A percentile compares a stretch with the other conserved stretches of the same genome.
phyloP scores from a whole-genome alignment of 495 filamentous ascomycete genomes.

The Penicillium taxi region DNA sequence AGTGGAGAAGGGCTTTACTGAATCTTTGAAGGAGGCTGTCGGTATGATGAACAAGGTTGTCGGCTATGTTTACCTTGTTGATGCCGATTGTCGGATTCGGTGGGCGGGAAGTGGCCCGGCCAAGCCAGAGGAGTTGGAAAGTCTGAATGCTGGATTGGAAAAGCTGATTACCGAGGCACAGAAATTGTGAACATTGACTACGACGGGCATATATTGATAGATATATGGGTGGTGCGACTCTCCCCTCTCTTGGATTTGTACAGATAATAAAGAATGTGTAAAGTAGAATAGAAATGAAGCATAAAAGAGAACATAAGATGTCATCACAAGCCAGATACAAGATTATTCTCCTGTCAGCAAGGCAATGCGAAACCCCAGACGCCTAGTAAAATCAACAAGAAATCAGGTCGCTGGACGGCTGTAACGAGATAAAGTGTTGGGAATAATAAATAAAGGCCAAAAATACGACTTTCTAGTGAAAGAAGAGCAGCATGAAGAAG shows the following conservation, averaged over 20 bases:
- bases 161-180: slow-evolving; percentile 61
- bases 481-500: slow-evolving; percentile 77
- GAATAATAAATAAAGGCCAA: slow-evolving; percentile 6
- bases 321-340: slow-evolving; percentile 11
- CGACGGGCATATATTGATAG: not conserved
- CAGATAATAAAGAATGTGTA: slow-evolving; percentile 28
- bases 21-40: slow-evolving; percentile 66
- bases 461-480: slow-evolving; percentile 45
- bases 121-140: slow-evolving; percentile 58
- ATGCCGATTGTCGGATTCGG: slow-evolving; percentile 77
- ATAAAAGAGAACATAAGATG: slow-evolving; percentile 9
- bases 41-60: slow-evolving; percentile 82
- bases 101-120: slow-evolving; percentile 90
- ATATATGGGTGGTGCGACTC: slow-evolving; percentile 9
- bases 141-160: slow-evolving; percentile 58
- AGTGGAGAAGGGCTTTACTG: slow-evolving; percentile 65
- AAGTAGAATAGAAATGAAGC: slow-evolving; percentile 21
- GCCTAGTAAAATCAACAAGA: slow-evolving; percentile 10
- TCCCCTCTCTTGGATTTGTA: slow-evolving; percentile 21
- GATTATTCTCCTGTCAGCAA: slow-evolving; percentile 12
- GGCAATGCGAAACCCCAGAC: slow-evolving; percentile 17
- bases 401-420: slow-evolving; percentile 17
- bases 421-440: slow-evolving; percentile 8
- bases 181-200: slow-evolving; percentile 9
- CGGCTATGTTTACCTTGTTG: slow-evolving; percentile 89